A percentile compares a stretch with the other conserved stretches of the same genome.
Evolutionary conservation across 352 stramenopile genomes (phyloP).

Genomic region (Pythium brachiatum): DNA sequence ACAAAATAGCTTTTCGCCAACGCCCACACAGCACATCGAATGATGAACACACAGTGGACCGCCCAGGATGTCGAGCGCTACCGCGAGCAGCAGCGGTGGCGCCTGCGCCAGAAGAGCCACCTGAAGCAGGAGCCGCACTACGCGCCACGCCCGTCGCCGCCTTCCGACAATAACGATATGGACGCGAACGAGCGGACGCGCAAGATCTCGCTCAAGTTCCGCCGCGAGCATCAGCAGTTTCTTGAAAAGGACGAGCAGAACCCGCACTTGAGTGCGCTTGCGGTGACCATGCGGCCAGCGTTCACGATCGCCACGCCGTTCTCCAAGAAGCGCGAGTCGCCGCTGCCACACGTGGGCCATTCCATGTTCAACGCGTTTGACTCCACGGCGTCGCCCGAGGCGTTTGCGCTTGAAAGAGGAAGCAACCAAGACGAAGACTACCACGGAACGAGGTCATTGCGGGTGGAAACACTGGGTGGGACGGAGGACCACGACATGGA

Average conservation of each 20-base stretch:
- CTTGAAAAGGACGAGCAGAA: conserved; percentile 1
- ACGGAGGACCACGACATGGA: conserved; percentile 8
- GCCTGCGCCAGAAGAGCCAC: conserved; percentile 19
- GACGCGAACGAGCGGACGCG: conserved; percentile 15
- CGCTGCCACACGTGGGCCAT: conserved; percentile 16
- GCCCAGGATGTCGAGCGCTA: conserved; percentile 29
- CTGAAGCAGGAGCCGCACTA: background rate
- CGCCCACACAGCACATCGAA: background rate
- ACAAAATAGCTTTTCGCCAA: background rate
- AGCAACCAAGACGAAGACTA: conserved; percentile 20
- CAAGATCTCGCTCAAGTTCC: conserved; percentile 25
- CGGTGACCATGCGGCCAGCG: conserved; percentile 13
- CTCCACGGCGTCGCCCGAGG: conserved; percentile 25
- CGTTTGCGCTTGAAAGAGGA: conserved; percentile 10
- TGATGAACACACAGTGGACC: conserved; percentile 23
- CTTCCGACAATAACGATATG: background rate
- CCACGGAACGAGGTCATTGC: background rate
- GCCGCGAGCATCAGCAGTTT: conserved; percentile 24
- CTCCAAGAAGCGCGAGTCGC: conserved; percentile 7
- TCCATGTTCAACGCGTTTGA: conserved; percentile 30
- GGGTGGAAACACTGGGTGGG: background rate
- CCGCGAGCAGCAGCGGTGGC: conserved; percentile 24
- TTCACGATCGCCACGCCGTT: conserved; percentile 10
- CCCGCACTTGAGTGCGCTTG: conserved; percentile 8
- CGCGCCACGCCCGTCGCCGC: background rate